phyloP scores from a whole-genome alignment of 164 flowering plant genomes.

The Kingdonia uniflora region DNA sequence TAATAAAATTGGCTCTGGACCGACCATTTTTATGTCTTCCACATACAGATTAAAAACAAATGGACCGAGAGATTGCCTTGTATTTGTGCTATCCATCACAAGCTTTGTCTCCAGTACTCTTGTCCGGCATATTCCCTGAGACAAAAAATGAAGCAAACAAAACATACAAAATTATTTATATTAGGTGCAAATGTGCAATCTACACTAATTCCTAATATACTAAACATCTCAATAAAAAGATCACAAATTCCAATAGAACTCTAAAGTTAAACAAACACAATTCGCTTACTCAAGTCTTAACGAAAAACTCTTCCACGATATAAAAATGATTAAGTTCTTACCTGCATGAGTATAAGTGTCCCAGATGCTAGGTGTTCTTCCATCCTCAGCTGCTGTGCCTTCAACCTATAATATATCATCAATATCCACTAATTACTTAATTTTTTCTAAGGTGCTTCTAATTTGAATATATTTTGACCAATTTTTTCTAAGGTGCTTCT shows the following conservation, averaged over 20 bases:
- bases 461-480: too few relatives aligned
- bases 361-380: constrained; percentile 10
- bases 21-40: too few relatives aligned
- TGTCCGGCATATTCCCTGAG: constrained; percentile 3
- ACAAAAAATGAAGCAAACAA: not conserved
- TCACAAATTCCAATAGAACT: too few relatives aligned
- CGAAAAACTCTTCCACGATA: not conserved
- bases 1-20: too few relatives aligned
- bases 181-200: not conserved
- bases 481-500: too few relatives aligned
- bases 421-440: too few relatives aligned
- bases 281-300: too few relatives aligned
- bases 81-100: constrained; percentile 6
- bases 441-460: too few relatives aligned
- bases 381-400: constrained; percentile 8
- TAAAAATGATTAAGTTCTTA: not conserved
- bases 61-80: not conserved
- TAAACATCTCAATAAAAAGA: too few relatives aligned
- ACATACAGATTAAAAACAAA: too few relatives aligned
- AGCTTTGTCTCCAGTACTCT: constrained; percentile 1
- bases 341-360: constrained; percentile 8
- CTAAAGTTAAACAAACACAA: too few relatives aligned
- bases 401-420: constrained; percentile 4
- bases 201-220: too few relatives aligned
- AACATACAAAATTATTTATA: not conserved